These are phyloP conservation scores for Neonectria ditissima DNA, from an alignment of 2,329 filamentous ascomycete species.

Conservation along the genomic window DNA sequence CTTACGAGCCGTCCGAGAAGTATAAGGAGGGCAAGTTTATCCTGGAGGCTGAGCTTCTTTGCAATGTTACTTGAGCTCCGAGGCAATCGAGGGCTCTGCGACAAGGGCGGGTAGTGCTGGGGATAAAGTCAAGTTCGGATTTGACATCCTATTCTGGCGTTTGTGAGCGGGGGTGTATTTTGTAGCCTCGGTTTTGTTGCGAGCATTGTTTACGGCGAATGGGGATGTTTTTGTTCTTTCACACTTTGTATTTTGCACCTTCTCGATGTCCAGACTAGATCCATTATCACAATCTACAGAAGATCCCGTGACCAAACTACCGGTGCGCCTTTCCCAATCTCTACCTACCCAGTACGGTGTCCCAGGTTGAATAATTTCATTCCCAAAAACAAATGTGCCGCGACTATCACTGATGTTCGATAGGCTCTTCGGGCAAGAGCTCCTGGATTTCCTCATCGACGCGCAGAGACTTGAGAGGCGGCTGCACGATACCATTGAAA, in stretches of 20 bases:
- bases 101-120: not conserved
- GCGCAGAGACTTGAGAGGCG: constrained; percentile 78
- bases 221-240: constrained; percentile 11
- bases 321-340: constrained; percentile 18
- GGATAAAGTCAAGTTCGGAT: not conserved
- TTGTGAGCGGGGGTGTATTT: constrained; percentile 28
- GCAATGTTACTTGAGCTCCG: constrained; percentile 71
- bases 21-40: constrained; percentile 99
- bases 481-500: constrained; percentile 93
- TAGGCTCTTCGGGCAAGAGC: constrained; percentile 83
- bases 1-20: constrained; percentile 90
- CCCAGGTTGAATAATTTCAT: not conserved
- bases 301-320: constrained; percentile 12
- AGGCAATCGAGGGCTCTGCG: not conserved
- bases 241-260: constrained; percentile 10
- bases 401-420: constrained; percentile 70
- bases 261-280: constrained; percentile 15
- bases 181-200: constrained; percentile 13
- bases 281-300: constrained; percentile 8
- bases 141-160: constrained; percentile 30
- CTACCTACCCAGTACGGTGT: not conserved
- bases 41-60: constrained; percentile 89
- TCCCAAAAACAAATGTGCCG: not conserved
- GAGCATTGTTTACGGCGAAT: constrained; percentile 32
- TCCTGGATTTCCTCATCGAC: constrained; percentile 67